Base-by-base conservation (phyloP, 305 asterid species). In the Solanum hybrid region DNA sequence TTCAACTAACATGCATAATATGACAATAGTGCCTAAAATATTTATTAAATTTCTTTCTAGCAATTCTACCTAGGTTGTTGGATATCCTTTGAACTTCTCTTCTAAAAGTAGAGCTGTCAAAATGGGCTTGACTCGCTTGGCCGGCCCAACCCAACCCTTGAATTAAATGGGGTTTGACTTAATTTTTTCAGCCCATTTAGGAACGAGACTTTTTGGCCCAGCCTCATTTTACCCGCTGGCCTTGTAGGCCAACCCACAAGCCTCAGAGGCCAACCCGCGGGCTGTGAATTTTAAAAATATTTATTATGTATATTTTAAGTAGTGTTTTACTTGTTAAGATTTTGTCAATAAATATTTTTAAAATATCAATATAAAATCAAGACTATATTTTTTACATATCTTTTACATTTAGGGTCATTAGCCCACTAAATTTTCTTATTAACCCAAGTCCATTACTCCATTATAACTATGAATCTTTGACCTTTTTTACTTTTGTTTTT, bases 101-200 rank as follows among this genome's bases (percentile, higher is more conserved):
- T 11, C 6, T 75, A 29, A 17, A 77, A 77, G 6, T 0, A 15
- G 10, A 76, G 3, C 22, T 45, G 65, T 45, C 22, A 45, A 45
- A 45, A 45, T 14, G 65, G 22, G 7, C 3, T 14, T 45, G 65
- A 2, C 22, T 45, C 8, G 8, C 3, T 14, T 5, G 8, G 65
- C 3, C 0, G 65, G 0, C 0, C 65, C 22, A 45, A 45, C 1
- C 1, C 22, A 45, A 45, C 7, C 0, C 65, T 45, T 45, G 1
- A 14, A 45, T 14, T 45, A 5, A 45, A 45, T 45, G 65, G 3
- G 65, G 3, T 45, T 45, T 7, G 0, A 1, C 22, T 45, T 45
- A 45, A 45, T 5, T 45, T 45, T 45, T 45, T 45, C 8, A 14
- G 3, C 8, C 2, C 22, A 14, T 45, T 45, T 45, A 14, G 65